Evolutionary conservation across 768 basidiomycete genomes (phyloP).

Genomic region (Serpula lacrymans): DNA sequence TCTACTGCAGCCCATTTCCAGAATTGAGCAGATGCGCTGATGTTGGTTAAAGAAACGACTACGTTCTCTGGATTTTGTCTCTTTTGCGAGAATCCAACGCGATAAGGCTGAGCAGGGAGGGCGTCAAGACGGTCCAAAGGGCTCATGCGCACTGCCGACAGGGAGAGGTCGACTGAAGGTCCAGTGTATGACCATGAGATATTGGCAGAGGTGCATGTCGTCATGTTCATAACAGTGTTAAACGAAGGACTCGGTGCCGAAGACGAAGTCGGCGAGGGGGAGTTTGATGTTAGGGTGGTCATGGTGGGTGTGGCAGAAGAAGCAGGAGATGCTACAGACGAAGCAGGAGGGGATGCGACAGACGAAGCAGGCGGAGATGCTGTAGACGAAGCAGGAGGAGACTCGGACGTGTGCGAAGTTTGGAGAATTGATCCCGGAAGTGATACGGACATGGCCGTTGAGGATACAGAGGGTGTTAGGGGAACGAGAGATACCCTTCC

Average conservation of each 20-base stretch:
- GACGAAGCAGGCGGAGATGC: slow-evolving; percentile 23
- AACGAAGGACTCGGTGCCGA: slow-evolving; percentile 18
- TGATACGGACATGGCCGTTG: slow-evolving; percentile 2
- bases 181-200: slow-evolving; percentile 42
- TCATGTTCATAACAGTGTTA: slow-evolving; percentile 25
- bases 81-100: no score
- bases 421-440: no score
- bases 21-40: slow-evolving; percentile 17
- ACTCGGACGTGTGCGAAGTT: no score
- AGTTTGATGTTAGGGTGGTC: not conserved
- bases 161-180: slow-evolving; percentile 19
- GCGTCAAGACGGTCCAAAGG: no score
- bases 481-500: slow-evolving; percentile 10
- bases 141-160: no score
- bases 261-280: no score
- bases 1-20: slow-evolving; percentile 47
- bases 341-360: slow-evolving; percentile 27
- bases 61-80: no score
- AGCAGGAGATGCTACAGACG: slow-evolving; percentile 19
- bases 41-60: slow-evolving; percentile 43
- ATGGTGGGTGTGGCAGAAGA: slow-evolving; percentile 5
- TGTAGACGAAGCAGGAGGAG: no score
- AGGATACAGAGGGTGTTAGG: slow-evolving; percentile 7
- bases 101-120: no score
- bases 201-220: slow-evolving; percentile 28